Conservation (phyloP, 495 filamentous ascomycete species). For the Neurospora sublineolata region DNA sequence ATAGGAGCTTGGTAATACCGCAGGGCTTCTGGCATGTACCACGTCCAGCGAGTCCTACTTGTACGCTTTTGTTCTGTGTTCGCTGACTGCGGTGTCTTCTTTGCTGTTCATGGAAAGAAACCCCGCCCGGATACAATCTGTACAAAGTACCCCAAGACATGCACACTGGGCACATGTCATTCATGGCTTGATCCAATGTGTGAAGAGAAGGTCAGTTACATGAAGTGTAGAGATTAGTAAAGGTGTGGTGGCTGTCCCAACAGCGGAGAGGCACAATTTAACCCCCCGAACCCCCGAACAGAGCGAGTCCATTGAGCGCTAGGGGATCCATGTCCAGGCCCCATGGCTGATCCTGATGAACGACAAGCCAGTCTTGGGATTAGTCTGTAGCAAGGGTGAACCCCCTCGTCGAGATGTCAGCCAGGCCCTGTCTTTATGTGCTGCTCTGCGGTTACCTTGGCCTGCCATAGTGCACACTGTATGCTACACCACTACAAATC, state of each 20-base stretch:
- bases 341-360: slow-evolving; percentile 10
- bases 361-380: slow-evolving; percentile 2
- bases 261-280: neutral
- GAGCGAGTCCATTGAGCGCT: neutral
- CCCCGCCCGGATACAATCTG: neutral
- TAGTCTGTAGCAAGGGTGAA: slow-evolving; percentile 10
- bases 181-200: neutral
- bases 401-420: slow-evolving; percentile 7
- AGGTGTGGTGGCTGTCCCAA: neutral
- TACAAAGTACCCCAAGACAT: neutral
- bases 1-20: neutral
- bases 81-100: neutral
- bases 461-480: neutral
- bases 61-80: neutral
- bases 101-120: neutral
- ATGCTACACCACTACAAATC: neutral
- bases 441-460: neutral
- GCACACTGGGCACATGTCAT: neutral
- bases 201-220: neutral
- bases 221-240: neutral
- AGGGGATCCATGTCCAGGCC: neutral
- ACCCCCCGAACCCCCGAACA: neutral
- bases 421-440: slow-evolving; percentile 5
- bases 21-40: neutral
- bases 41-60: neutral